Evolutionary conservation across 208 protist species (phyloP), one percentile per base, ranked within the genome.

Genomic region (Wallacemonas collosoma): DNA sequence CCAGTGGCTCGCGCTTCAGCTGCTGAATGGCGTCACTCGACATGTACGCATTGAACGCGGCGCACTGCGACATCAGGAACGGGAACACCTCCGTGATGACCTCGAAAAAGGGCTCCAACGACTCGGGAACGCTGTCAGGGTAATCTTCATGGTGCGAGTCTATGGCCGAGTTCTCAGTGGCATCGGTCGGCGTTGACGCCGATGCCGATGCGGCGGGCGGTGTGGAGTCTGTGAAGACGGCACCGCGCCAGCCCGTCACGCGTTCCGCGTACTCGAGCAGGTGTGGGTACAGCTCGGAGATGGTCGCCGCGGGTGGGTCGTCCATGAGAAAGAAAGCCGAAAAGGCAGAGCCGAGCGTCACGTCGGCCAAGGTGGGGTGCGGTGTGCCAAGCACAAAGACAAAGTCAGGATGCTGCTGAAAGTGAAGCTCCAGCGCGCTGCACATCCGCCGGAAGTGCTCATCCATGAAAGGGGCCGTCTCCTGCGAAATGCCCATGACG

Each of bases 361-460:
- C 93, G 56, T 97, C 93, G 1, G 88, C 86, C 26, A 97, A 68
- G 8, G 88, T 95, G 2, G 93, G 93, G 66, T 94, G 88, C 26
- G 90, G 90, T 8, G 90, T 97, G 69, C 88, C 75, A 39, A 97
- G 81, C 43, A 97, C 40, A 78, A 89, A 95, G 43, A 56, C 15
- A 36, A 77, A 58, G 12, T 78, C 66, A 1, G 78, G 77, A 51
- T 87, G 68, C 11, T 73, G 48, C 26, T 58, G 53, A 66, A 97
- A 87, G 73, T 97, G 93, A 0, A 58, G 61, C 12, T 97, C 88
- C 1, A 97, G 83, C 3, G 88, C 80, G 2, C 36, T 45, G 73
- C 93, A 97, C 58, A 97, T 69, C 17, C 81, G 80, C 12, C 80
- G 35, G 68, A 97, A 97, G 78, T 97, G 93, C 67, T 95, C 84